Conservation (phyloP, 1,139 yeast species). For the Eremothecium coryli region DNA sequence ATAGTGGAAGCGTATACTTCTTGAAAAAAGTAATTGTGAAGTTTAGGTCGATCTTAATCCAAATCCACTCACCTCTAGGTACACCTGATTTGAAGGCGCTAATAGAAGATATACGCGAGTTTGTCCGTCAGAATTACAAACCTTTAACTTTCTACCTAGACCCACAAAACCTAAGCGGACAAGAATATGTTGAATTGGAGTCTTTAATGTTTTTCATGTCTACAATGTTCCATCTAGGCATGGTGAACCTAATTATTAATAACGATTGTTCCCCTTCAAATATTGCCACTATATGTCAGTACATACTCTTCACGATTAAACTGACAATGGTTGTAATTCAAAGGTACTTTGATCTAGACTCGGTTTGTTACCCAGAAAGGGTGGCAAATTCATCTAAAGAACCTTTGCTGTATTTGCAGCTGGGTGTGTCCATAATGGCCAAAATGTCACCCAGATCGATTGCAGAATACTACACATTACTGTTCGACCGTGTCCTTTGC, state of each 20-base stretch:
- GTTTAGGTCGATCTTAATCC: conserved; percentile 6
- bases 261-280: conserved; percentile 5
- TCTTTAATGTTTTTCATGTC: conserved; percentile 6
- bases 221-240: conserved; percentile 7
- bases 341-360: conserved; percentile 9
- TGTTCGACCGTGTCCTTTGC: conserved; percentile 1
- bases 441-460: conserved; percentile 7
- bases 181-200: conserved; percentile 8
- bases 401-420: conserved; percentile 3
- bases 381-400: neutral
- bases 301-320: conserved; percentile 4
- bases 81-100: conserved; percentile 9
- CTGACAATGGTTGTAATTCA: conserved; percentile 7
- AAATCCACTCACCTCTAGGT: conserved; percentile 5
- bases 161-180: conserved; percentile 5
- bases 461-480: conserved; percentile 6
- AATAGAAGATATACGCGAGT: conserved; percentile 5
- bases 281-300: conserved; percentile 8
- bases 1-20: conserved; percentile 4
- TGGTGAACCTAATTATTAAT: conserved; percentile 5
- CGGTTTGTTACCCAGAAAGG: conserved; percentile 1
- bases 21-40: conserved; percentile 6
- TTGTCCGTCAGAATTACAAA: conserved; percentile 6
- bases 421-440: conserved; percentile 4
- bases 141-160: conserved; percentile 9